A percentile compares a stretch with the other conserved stretches of the same genome.
These are phyloP conservation scores for Heliamphora exappendiculata DNA, from an alignment of 148 eudicot genomes.

Conservation along the genomic window DNA sequence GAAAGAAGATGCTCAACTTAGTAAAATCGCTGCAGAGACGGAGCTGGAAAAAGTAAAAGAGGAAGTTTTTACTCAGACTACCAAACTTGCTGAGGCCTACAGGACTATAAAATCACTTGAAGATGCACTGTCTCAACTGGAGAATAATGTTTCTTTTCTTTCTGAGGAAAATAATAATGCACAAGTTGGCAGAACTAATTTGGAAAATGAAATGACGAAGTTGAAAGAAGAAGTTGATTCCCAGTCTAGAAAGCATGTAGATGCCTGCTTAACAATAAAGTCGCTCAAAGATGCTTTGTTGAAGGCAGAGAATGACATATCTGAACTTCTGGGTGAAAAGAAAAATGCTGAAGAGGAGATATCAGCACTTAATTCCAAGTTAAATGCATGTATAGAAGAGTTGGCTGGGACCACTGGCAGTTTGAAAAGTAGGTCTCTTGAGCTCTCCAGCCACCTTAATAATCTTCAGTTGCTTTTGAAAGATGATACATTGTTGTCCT, in stretches of 20 bases:
- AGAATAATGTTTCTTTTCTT: constrained; percentile 42
- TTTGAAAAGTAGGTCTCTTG: constrained; percentile 41
- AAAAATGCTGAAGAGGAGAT: constrained; percentile 53
- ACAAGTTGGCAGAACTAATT: constrained; percentile 33
- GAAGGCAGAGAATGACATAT: constrained; percentile 41
- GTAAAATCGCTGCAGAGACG: constrained; percentile 43
- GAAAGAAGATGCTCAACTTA: constrained; percentile 53
- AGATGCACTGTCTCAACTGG: constrained; percentile 50
- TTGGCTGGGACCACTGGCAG: constrained; percentile 57
- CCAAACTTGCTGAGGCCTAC: constrained; percentile 48
- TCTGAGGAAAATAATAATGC: constrained; percentile 53
- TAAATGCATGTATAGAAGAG: constrained; percentile 66
- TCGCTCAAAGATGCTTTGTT: constrained; percentile 51
- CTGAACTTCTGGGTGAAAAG: constrained; percentile 50
- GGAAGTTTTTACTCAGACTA: constrained; percentile 38
- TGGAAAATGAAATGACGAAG: constrained; percentile 40
- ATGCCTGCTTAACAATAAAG: constrained; percentile 37
- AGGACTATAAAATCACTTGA: constrained; percentile 59
- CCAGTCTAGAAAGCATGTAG: constrained; percentile 45
- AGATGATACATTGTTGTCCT: constrained; percentile 50
- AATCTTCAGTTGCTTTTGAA: constrained; percentile 45
- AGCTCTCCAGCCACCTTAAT: constrained; percentile 51
- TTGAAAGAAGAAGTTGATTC: constrained; percentile 57
- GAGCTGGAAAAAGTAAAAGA: constrained; percentile 57
- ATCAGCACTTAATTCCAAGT: constrained; percentile 42